Evolutionary conservation across 345 rosid species (phyloP), one percentile per base, ranked within the genome.

Genomic region (Eutrema heterophyllum): DNA sequence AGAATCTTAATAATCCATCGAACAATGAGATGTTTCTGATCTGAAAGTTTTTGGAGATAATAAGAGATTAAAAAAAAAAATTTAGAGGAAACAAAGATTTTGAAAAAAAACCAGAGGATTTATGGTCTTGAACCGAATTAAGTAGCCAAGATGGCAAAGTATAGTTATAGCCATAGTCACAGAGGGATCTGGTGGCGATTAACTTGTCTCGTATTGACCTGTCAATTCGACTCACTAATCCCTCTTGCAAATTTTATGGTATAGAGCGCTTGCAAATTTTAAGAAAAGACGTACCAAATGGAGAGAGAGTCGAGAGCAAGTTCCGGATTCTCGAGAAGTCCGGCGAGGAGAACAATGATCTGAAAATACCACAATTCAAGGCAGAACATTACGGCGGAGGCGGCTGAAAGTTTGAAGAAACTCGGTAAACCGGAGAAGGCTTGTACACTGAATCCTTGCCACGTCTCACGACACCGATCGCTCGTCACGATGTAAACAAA

Each of bases 301-400:
- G 78, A 55, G 44, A 74, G 67, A 6, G 78, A 65, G 16, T 74
- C 78, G 8, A 86, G 78, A 53, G 86, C 82, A 74, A 86, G 49
- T 32, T 86, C 79, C 9, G 87, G 84, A 5, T 86, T 77, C 15
- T 81, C 80, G 0, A 86, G 82, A 64, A 86, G 73, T 1, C 90
- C 87, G 35, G 90, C 82, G 9, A 84, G 55, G 7, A 86, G 74
- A 35, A 86, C 90, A 0, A 84, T 72, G 11, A 84, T 60, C 74
- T 86, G 86, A 46, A 79, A 81, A 43, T 84, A 84, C 90, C 90
- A 81, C 16, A 78, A 56, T 73, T 86, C 87, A 21, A 86, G 80
- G 74, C 85, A 84, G 46, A 84, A 70, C 90, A 86, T 86, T 46
- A 84, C 85, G 5, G 87, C 87, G 5, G 90, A 86, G 1, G 87